Base-by-base conservation (phyloP, 208 protist species). In the Trypanosoma scelopori region DNA sequence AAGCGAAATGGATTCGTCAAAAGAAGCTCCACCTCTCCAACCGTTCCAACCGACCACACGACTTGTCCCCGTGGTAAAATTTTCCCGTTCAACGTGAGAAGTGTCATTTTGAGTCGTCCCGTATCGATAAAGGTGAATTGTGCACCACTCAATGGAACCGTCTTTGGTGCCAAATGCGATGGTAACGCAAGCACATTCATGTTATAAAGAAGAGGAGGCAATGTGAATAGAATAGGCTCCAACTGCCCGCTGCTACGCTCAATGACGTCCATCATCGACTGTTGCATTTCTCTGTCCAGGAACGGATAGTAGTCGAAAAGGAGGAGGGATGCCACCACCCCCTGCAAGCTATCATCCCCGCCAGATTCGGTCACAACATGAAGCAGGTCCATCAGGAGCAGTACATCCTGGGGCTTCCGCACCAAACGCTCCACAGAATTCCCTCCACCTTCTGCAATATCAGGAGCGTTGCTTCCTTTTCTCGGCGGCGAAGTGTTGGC, bases 51-150 rank as follows among this genome's bases (percentile, higher is more conserved):
- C 15, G 78, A 82, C 88, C 91, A 96, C 64, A 96, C 86, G 1
- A 90, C 83, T 28, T 85, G 69, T 37, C 81, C 90, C 18, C 66
- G 62, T 37, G 71, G 46, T 5, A 96, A 75, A 41, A 79, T 64
- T 25, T 79, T 76, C 20, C 87, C 87, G 66, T 96, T 90, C n/a
- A 96, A 73, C 49, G 76, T 86, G 42, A 96, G 69, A 4, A 92
- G 66, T 20, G 91, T 96, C 65, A 93, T 78, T 62, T 91, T 92
- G 23, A 94, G 75, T 25, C 85, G 75, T 48, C 82, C 76, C 3
- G 76, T 91, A 74, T 96, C 87, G 66, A 96, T 96, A 65, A 92
- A 96, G 49, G 91, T 96, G 69, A 96, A 96, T 49, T 92, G 57
- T 13, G 91, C 76, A 5, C 91, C 91, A 41, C 87, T 79, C 20